Percentiles rank a stretch among this genome's conserved stretches.
Evolutionary conservation across 495 filamentous ascomycete genomes (phyloP).

Genomic region (Pseudoneurospora amorphoporcata): DNA sequence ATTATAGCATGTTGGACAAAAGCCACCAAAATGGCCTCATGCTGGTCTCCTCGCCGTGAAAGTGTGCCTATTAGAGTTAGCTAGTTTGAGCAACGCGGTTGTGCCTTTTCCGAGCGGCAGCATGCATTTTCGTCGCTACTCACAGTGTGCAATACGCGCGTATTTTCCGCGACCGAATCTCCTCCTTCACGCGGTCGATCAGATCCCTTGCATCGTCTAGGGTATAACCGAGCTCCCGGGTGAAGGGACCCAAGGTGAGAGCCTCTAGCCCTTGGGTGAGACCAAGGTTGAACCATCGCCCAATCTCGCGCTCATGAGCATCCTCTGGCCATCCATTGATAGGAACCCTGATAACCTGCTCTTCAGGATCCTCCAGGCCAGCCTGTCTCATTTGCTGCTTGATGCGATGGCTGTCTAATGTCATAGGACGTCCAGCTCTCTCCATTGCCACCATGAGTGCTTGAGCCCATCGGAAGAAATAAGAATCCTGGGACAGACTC

Average conservation of each 20-base stretch:
- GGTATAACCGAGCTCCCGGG: conserved; percentile 52
- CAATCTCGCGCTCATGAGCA: conserved; percentile 56
- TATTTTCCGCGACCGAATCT: conserved; percentile 59
- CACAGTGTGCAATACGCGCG: conserved; percentile 62
- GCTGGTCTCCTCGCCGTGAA: conserved; percentile 20
- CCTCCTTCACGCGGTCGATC: conserved; percentile 49
- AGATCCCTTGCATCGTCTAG: conserved; percentile 55
- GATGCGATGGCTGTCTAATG: conserved; percentile 51
- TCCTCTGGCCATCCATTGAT: conserved; percentile 72
- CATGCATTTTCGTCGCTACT: conserved; percentile 28
- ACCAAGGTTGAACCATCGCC: conserved; percentile 77
- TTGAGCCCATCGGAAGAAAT: conserved; percentile 55
- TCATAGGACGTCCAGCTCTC: conserved; percentile 52
- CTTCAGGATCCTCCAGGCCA: conserved; percentile 77
- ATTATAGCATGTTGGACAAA: neutral
- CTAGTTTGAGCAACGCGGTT: neutral
- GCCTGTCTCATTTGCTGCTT: conserved; percentile 52
- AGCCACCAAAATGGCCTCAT: conserved; percentile 2
- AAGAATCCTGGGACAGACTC: conserved; percentile 36
- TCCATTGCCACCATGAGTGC: conserved; percentile 62
- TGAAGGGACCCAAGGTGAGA: conserved; percentile 65
- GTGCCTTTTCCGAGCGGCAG: neutral
- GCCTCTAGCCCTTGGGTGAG: conserved; percentile 63
- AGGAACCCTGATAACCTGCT: conserved; percentile 61
- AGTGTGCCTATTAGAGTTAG: conserved; percentile 17